These are phyloP conservation scores for Pachysandra terminalis DNA, from an alignment of 164 flowering plant genomes.

Conservation along the genomic window DNA sequence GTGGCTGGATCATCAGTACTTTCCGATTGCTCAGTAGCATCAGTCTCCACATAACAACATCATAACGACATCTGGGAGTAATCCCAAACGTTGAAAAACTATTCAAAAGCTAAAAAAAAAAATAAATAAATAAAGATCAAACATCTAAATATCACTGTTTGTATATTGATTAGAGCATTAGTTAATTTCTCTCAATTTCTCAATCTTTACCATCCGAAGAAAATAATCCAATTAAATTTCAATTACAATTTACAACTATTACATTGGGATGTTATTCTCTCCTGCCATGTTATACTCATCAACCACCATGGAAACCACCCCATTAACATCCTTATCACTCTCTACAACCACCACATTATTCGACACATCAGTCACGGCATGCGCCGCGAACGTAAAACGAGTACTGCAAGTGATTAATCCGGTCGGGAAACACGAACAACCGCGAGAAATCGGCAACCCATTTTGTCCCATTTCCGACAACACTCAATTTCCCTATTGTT, in stretches of 20 bases:
- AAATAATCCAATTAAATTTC: background rate
- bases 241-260: constrained; percentile 15
- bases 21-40: no score
- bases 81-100: no score
- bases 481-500: constrained; percentile 35
- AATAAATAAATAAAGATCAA: no score
- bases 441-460: constrained; percentile 48
- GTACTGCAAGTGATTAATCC: constrained; percentile 42
- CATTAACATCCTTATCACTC: constrained; percentile 32
- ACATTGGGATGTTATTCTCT: constrained; percentile 18
- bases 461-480: constrained; percentile 38
- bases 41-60: no score
- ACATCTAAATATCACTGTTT: no score
- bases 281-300: constrained; percentile 34
- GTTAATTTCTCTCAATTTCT: no score
- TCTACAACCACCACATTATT: constrained; percentile 45
- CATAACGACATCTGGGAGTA: no score
- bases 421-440: constrained; percentile 41
- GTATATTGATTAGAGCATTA: no score
- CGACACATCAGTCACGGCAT: constrained; percentile 40
- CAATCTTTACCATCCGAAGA: no score
- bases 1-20: no score
- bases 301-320: constrained; percentile 35
- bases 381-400: constrained; percentile 30
- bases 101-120: no score